Base-by-base conservation (phyloP, 768 basidiomycete genomes). In the Trametes meyenii region DNA sequence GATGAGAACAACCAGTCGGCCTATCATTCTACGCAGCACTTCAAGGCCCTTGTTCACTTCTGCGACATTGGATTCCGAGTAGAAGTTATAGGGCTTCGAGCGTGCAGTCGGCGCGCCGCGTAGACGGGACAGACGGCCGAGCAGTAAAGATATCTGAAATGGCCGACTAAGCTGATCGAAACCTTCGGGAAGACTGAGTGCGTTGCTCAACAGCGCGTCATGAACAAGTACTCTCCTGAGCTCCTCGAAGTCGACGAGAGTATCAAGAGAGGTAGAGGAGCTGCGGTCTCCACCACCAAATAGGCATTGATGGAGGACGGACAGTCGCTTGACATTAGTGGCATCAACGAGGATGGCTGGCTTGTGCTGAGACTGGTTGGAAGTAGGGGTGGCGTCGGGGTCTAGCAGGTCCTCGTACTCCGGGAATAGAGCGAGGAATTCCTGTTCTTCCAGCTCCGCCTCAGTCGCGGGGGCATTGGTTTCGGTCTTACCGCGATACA, bases 351-450 rank as follows among this genome's bases (percentile, higher is more conserved):
- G 38, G 56, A 53, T 45, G 61, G 38, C 19, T 50, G 63, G 68
- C 45, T 59, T 55, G 13, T 16, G 35, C 14, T 36, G 39, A 5
- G 53, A 6, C 23, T 40, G n/a, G 21, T 3, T 12, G 5, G 53
- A 33, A 3, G 49, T 3, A 14, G 36, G 50, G 1, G 49, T n/a
- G 3, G 43, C 19, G 13, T 62, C 48, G 21, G 69, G 65, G 36
- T 81, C 77, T 16, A 87, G 71, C 24, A 73, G 78, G 57, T 89
- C 83, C 35, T 89, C 90, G 66, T 87, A 96, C 12, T 85, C 85
- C 13, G 97, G 97, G 74, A 99, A 99, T 29, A 98, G 72, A 5
- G 83, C 76, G 46, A 87, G 75, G 68, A 98, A 93, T 66, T 98
- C 97, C 63, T 81, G 79, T 72, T 90, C 91, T 70, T 97, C 94